These are phyloP conservation scores for Aureobasidium sp. DNA, from an alignment of 2,329 filamentous ascomycete species.

Conservation along the genomic window DNA sequence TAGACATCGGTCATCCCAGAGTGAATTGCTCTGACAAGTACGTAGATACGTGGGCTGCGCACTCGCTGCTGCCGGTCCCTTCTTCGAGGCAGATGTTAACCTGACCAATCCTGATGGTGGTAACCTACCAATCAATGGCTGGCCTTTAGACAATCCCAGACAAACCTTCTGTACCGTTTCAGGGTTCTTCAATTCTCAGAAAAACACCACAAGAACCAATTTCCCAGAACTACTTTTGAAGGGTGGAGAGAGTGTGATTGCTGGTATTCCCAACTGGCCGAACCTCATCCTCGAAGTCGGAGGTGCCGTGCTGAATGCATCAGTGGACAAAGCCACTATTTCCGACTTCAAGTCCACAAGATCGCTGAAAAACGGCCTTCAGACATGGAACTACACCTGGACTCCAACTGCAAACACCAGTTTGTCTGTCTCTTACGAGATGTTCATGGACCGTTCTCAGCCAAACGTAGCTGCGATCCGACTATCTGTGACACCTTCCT, in stretches of 20 bases:
- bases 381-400: constrained; percentile 63
- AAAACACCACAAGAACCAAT: constrained; percentile 53
- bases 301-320: constrained; percentile 52
- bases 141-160: constrained; percentile 58
- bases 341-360: constrained; percentile 55
- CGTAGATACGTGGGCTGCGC: constrained; percentile 53
- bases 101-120: constrained; percentile 46
- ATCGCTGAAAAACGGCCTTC: constrained; percentile 55
- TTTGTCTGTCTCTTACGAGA: constrained; percentile 57
- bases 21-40: background rate
- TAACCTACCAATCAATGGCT: constrained; percentile 40
- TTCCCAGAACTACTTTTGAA: constrained; percentile 64
- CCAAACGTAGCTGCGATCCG: constrained; percentile 57
- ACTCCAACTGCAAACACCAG: constrained; percentile 43
- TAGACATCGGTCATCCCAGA: background rate
- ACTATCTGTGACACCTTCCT: constrained; percentile 50
- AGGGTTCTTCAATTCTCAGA: constrained; percentile 59
- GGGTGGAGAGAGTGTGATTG: constrained; percentile 63
- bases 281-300: constrained; percentile 53
- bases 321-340: constrained; percentile 52
- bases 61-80: constrained; percentile 55
- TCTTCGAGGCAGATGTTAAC: constrained; percentile 53
- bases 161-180: constrained; percentile 62
- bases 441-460: constrained; percentile 58
- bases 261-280: constrained; percentile 63